These are phyloP conservation scores for Xylaria palmicola DNA, from an alignment of 495 filamentous ascomycete species.

Conservation along the genomic window DNA sequence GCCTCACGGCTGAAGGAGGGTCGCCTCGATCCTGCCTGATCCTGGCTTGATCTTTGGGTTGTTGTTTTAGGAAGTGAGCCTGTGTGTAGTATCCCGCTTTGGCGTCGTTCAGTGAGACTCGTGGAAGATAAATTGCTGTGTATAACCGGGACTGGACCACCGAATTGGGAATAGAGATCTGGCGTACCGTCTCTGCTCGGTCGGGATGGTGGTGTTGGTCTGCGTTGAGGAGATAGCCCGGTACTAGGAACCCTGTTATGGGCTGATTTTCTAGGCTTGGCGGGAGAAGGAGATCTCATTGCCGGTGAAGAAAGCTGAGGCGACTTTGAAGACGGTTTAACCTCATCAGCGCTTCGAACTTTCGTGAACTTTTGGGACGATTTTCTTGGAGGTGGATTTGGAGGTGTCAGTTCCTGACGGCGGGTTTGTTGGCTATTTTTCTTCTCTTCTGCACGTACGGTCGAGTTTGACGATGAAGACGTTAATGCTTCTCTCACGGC, in stretches of 20 bases:
- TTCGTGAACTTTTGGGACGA: conserved; percentile 58
- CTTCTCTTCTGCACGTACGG: conserved; percentile 48
- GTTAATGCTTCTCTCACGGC: conserved; percentile 62
- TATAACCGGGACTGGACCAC: conserved; percentile 65
- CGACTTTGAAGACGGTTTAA: conserved; percentile 24
- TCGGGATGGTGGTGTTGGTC: conserved; percentile 50
- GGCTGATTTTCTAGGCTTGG: conserved; percentile 22
- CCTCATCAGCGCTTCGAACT: conserved; percentile 34
- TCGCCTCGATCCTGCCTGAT: conserved; percentile 23
- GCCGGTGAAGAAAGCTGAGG: conserved; percentile 30
- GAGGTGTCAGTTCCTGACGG: conserved; percentile 49
- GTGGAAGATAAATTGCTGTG: conserved; percentile 69
- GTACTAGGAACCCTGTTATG: conserved; percentile 24
- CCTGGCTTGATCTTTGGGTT: conserved; percentile 26
- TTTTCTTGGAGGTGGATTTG: conserved; percentile 62
- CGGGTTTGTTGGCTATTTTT: conserved; percentile 47
- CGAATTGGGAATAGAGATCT: conserved; percentile 56
- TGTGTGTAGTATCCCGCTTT: conserved; percentile 38
- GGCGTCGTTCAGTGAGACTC: conserved; percentile 44
- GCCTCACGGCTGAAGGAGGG: conserved; percentile 36
- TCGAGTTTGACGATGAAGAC: conserved; percentile 61
- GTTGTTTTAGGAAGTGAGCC: conserved; percentile 30
- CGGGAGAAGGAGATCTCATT: conserved; percentile 32
- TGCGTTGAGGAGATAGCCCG: conserved; percentile 32
- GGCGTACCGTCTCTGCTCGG: conserved; percentile 82